These are phyloP conservation scores for Simmondsia chinensis DNA, from an alignment of 148 eudicot genomes.

Conservation along the genomic window DNA sequence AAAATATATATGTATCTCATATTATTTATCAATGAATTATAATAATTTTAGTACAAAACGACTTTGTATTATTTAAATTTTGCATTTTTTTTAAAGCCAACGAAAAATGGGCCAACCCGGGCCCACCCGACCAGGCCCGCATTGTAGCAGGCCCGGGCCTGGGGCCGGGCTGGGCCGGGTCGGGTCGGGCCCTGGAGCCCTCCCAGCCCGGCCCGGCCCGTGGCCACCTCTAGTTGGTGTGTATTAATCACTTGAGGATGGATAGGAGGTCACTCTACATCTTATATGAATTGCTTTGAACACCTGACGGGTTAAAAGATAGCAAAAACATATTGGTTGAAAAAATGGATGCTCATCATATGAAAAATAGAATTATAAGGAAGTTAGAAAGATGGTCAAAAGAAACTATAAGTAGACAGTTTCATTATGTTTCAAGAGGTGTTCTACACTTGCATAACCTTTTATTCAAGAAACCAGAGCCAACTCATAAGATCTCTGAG, in stretches of 20 bases:
- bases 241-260: slow-evolving; percentile 8
- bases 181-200: no score
- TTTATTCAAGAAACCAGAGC: slow-evolving; percentile 8
- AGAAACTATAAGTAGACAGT: slow-evolving; percentile 13
- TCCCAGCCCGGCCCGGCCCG: no score
- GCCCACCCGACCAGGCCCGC: no score
- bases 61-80: no score
- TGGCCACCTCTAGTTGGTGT: no score
- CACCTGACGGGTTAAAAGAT: slow-evolving; percentile 1
- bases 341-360: slow-evolving; percentile 9
- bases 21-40: no score
- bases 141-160: no score
- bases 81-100: no score
- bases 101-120: no score
- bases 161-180: no score
- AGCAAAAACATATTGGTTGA: slow-evolving; percentile 7
- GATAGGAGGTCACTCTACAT: slow-evolving; percentile 5
- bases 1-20: no score
- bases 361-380: background rate
- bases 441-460: background rate
- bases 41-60: no score
- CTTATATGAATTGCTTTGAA: slow-evolving; percentile 1
- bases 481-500: slow-evolving; percentile 2
- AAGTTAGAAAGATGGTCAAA: slow-evolving; percentile 1
- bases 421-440: background rate